Evolutionary conservation across 2,329 filamentous ascomycete genomes (phyloP).

Genomic region (Penicillium sp.): DNA sequence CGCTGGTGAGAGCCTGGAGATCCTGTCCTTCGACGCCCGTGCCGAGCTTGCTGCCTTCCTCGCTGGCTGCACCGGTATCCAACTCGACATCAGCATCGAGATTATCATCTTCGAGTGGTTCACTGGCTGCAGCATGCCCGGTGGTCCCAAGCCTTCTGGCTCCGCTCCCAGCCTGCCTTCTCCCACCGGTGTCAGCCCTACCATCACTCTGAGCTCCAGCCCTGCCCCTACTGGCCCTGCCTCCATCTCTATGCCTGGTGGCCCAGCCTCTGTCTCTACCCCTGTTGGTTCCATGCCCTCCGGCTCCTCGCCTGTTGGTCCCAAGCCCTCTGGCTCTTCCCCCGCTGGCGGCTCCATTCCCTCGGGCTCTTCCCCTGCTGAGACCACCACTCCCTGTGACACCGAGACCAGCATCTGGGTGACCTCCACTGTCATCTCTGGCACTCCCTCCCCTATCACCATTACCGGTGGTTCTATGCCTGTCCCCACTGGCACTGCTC

Average conservation of each 20-base stretch:
- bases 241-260: background rate
- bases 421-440: conserved; percentile 8
- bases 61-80: conserved; percentile 25
- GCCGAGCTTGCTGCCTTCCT: conserved; percentile 36
- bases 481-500: conserved; percentile 5
- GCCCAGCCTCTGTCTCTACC: conserved; percentile 3
- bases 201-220: conserved; percentile 6
- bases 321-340: conserved; percentile 9
- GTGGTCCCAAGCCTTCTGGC: conserved; percentile 17
- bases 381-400: conserved; percentile 17
- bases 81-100: conserved; percentile 41
- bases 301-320: too few relatives aligned
- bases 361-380: conserved; percentile 3
- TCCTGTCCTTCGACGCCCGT: conserved; percentile 30
- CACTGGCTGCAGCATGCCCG: conserved; percentile 28
- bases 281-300: conserved; percentile 2
- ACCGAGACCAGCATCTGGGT: conserved; percentile 14
- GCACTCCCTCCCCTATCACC: background rate
- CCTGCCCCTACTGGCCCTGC: conserved; percentile 6
- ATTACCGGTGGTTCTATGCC: conserved; percentile 1
- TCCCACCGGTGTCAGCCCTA: conserved; percentile 8
- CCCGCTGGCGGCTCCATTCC: conserved; percentile 2
- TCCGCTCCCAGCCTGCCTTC: conserved; percentile 19
- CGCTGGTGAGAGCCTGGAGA: conserved; percentile 31
- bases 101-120: conserved; percentile 45